Evolutionary conservation across 441 rosid genomes (phyloP), one percentile per base, ranked within the genome.

Genomic region (Erodium moschatum): DNA sequence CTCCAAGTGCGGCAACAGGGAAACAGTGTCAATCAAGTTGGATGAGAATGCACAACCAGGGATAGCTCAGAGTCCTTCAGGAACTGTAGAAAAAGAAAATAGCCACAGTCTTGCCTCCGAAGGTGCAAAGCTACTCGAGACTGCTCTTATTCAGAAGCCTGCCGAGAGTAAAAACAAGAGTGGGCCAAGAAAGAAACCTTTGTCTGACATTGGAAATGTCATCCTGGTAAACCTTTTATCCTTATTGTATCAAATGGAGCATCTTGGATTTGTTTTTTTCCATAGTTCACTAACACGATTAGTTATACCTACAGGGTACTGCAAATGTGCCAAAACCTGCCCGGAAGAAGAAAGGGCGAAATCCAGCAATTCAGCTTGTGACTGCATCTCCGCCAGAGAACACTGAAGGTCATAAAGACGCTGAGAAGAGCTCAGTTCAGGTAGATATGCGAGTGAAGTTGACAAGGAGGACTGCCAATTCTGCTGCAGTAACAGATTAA

Each of bases 1-100:
- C 4, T 68, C 85, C 16, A 93, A 83, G 82, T 91, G 97, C 84
- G 76, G 85, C 24, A 93, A 93, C 50, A 82, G 94, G 77, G 82
- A 73, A 72, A 74, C 66, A 24, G 35, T 13, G 20, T 48, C 16
- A 1, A 21, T 65, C 64, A 78, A 71, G 72, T 62, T 67, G 62
- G 82, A 74, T 13, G 74, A 69, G 68, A 54, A 72, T 4, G 67
- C 44, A 5, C 74, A 73, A 40, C 27, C 61, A 46, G 73, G 71
- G 35, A 74, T 20, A 4, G 62, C 64, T 16, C 75, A 64, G 66
- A 76, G 67, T 18, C 24, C 42, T 54, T 70, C 74, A 33, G 77
- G 60, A 54, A 67, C 29, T 31, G 66, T 61, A 71, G 73, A 69
- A 69, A 71, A 73, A 19, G 80, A 75, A 68, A 80, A 77, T 44